phyloP scores from a whole-genome alignment of 75 land plant genomes.

The Adiantum capillusveneris region DNA sequence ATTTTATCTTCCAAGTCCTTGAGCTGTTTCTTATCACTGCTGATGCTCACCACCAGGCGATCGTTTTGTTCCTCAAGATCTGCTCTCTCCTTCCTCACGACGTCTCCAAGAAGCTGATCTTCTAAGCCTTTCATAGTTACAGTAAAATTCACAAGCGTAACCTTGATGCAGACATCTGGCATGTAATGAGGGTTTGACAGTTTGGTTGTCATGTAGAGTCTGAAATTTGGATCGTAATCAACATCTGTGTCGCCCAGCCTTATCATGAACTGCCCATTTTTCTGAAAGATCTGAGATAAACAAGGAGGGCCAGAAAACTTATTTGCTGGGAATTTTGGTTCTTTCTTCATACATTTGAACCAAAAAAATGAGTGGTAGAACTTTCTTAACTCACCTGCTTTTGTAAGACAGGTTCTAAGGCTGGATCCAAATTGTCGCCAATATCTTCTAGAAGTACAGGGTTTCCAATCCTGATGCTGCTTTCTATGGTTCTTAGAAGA shows the following conservation, averaged over 20 bases:
- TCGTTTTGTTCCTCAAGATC: constrained; percentile 35
- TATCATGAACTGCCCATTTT: constrained; percentile 26
- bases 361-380: too few relatives aligned
- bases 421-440: constrained; percentile 28
- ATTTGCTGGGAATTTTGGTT: too few relatives aligned
- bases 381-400: constrained; percentile 32
- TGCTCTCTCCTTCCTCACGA: constrained; percentile 31
- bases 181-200: constrained; percentile 32
- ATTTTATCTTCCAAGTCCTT: constrained; percentile 35
- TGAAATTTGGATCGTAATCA: constrained; percentile 31
- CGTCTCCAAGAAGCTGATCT: constrained; percentile 34
- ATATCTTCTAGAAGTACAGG: constrained; percentile 29
- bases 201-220: constrained; percentile 32
- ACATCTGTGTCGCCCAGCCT: constrained; percentile 29
- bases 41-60: constrained; percentile 29
- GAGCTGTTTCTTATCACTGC: constrained; percentile 31
- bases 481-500: constrained; percentile 26
- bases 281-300: constrained; percentile 19
- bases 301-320: too few relatives aligned
- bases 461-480: constrained; percentile 29
- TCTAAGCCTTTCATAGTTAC: constrained; percentile 37
- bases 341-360: too few relatives aligned
- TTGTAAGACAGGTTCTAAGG: constrained; percentile 31
- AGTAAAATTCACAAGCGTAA: constrained; percentile 32
- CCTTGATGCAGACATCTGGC: constrained; percentile 34